Evolutionary conservation across 129 eudicot genomes (phyloP).

Genomic region (Lactuca saligna): DNA sequence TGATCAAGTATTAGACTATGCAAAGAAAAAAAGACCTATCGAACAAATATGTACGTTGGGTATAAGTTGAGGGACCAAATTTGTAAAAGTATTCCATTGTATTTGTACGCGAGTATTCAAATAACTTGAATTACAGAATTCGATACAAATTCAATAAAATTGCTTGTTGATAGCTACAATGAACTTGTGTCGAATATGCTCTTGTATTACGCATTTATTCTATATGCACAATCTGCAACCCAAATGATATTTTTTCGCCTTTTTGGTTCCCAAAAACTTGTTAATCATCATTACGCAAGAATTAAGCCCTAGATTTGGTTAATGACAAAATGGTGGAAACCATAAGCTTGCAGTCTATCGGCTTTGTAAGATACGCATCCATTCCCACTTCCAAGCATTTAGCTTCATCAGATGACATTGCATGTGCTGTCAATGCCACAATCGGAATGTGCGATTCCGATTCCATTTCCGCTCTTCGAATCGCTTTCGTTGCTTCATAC

Average conservation of each 20-base stretch:
- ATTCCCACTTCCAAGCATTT: conserved; percentile 94
- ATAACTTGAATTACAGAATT: too few species aligned
- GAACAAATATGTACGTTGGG: too few species aligned
- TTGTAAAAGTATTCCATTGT: background rate
- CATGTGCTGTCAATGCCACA: conserved; percentile 93
- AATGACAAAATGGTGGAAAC: conserved; percentile 85
- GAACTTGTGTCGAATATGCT: background rate
- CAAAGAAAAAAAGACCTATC: too few species aligned
- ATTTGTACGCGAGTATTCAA: background rate
- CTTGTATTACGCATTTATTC: background rate
- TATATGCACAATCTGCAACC: conserved; percentile 7
- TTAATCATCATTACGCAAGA: background rate
- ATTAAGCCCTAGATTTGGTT: conserved; percentile 44
- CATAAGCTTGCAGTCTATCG: conserved; percentile 90
- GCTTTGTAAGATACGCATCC: conserved; percentile 98
- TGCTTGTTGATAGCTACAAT: background rate
- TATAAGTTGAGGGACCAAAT: too few species aligned
- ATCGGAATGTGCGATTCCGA: conserved; percentile 67
- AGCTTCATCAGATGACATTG: conserved; percentile 94
- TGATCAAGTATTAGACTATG: too few species aligned
- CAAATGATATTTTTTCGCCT: conserved; percentile 9
- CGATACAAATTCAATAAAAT: background rate
- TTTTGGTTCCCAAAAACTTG: conserved; percentile 5
- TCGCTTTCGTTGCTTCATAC: conserved; percentile 90
- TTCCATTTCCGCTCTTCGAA: conserved; percentile 64